These are phyloP conservation scores for Physocladia obscura DNA, from an alignment of 192 early-diverging fungal genomes.

Conservation along the genomic window DNA sequence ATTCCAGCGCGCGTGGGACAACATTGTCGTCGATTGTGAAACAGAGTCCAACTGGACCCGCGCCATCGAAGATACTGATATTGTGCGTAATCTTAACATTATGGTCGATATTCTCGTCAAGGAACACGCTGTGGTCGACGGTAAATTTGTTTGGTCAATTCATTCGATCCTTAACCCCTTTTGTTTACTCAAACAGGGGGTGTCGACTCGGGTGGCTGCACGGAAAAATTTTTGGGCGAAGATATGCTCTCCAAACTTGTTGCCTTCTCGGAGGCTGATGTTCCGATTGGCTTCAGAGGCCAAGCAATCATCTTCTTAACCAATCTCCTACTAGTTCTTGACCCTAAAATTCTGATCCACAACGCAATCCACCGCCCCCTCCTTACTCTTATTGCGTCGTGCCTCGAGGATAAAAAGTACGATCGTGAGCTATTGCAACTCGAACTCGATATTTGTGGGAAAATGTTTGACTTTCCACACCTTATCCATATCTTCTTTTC, in stretches of 20 bases:
- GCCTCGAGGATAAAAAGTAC: slow-evolving; percentile 44
- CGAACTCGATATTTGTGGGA: slow-evolving; percentile 75
- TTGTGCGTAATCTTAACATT: slow-evolving; percentile 68
- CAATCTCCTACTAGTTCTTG: slow-evolving; percentile 78
- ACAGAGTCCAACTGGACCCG: slow-evolving; percentile 34
- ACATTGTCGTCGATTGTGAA: slow-evolving; percentile 28
- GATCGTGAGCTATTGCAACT: slow-evolving; percentile 49
- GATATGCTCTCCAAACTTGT: slow-evolving; percentile 80
- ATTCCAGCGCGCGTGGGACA: slow-evolving; percentile 34
- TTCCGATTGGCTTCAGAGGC: slow-evolving; percentile 75
- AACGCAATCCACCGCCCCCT: slow-evolving; percentile 85
- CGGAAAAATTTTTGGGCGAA: slow-evolving; percentile 85
- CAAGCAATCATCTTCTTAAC: slow-evolving; percentile 78
- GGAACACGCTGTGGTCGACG: slow-evolving; percentile 77
- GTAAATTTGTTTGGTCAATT: slow-evolving; percentile 27
- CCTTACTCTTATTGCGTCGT: slow-evolving; percentile 69
- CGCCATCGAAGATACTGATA: slow-evolving; percentile 71
- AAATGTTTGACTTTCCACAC: slow-evolving; percentile 74
- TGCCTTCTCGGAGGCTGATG: slow-evolving; percentile 71
- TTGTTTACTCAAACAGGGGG: slow-evolving; percentile 9
- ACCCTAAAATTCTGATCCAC: slow-evolving; percentile 87
- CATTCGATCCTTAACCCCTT: not conserved
- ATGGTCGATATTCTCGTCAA: slow-evolving; percentile 89
- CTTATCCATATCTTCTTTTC: slow-evolving; percentile 78
- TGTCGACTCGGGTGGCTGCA: slow-evolving; percentile 74